Conservation (phyloP, 202 grass and related monocot species). For the Alloteropsis angusta region DNA sequence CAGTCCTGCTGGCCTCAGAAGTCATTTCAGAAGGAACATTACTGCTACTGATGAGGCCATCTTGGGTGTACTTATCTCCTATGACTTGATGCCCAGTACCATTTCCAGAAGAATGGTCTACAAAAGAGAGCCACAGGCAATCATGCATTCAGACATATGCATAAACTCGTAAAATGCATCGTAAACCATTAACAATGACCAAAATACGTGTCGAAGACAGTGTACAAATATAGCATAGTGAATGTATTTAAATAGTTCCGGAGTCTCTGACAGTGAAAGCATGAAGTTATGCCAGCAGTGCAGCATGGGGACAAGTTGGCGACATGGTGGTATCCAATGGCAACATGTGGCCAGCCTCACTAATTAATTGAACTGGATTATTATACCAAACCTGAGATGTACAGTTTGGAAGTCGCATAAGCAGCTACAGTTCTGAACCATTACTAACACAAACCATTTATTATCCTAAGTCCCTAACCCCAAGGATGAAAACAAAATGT, state of each 20-base stretch:
- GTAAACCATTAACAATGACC: background rate
- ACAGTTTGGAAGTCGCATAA: slow-evolving; percentile 5
- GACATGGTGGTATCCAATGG: background rate
- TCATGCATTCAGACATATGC: slow-evolving; percentile 6
- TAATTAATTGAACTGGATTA: slow-evolving; percentile 12
- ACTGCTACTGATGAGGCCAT: background rate
- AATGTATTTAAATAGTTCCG: slow-evolving; percentile 17
- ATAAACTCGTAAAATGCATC: background rate
- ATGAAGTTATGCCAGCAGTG: slow-evolving; percentile 10
- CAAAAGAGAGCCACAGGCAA: slow-evolving; percentile 10
- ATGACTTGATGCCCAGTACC: background rate
- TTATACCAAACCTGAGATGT: slow-evolving; percentile 15
- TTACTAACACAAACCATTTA: background rate
- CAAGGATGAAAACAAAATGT: slow-evolving; percentile 11
- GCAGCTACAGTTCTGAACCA: background rate
- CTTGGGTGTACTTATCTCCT: background rate
- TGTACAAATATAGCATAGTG: background rate
- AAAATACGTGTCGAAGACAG: slow-evolving; percentile 20
- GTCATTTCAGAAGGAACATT: slow-evolving; percentile 3
- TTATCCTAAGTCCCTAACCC: slow-evolving; percentile 4
- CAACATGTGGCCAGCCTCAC: slow-evolving; percentile 20
- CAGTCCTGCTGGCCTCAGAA: background rate
- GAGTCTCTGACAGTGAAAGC: slow-evolving; percentile 6
- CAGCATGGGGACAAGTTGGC: slow-evolving; percentile 25
- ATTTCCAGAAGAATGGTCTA: slow-evolving; percentile 15